phyloP scores from a whole-genome alignment of 306 rosid genomes.

The Casuarina equisetifolia region DNA sequence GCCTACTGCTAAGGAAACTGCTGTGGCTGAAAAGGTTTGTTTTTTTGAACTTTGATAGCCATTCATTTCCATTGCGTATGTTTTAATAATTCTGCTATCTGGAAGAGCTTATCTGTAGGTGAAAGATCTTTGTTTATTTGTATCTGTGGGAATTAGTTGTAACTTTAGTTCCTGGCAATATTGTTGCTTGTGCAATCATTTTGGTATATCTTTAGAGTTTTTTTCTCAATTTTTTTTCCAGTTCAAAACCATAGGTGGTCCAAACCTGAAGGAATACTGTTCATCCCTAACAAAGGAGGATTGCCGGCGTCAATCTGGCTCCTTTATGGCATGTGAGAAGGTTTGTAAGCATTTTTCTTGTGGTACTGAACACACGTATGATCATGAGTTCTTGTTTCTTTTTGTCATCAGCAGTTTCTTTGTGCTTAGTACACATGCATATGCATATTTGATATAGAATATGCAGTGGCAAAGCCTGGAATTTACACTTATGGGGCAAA shows the following conservation, averaged over 20 bases:
- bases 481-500: too few relatives aligned
- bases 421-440: not conserved
- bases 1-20: constrained; percentile 94
- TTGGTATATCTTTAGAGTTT: not conserved
- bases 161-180: not conserved
- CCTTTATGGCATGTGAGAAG: constrained; percentile 89
- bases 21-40: constrained; percentile 93
- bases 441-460: not conserved
- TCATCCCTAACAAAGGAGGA: constrained; percentile 92
- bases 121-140: not conserved
- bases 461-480: constrained; percentile 1
- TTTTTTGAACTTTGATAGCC: constrained; percentile 10
- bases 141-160: not conserved
- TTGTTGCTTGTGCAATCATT: not conserved
- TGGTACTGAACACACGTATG: not conserved
- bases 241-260: constrained; percentile 93
- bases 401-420: not conserved
- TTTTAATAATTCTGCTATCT: not conserved
- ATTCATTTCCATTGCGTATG: not conserved
- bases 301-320: constrained; percentile 81
- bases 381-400: not conserved
- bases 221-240: constrained; percentile 39
- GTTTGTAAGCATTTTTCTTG: constrained; percentile 27
- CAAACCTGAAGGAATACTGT: constrained; percentile 85
- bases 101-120: not conserved